Percentiles rank a stretch among this genome's conserved stretches.
Conservation (phyloP, 2,329 filamentous ascomycete genomes). For the Mycosphaerella sp. region DNA sequence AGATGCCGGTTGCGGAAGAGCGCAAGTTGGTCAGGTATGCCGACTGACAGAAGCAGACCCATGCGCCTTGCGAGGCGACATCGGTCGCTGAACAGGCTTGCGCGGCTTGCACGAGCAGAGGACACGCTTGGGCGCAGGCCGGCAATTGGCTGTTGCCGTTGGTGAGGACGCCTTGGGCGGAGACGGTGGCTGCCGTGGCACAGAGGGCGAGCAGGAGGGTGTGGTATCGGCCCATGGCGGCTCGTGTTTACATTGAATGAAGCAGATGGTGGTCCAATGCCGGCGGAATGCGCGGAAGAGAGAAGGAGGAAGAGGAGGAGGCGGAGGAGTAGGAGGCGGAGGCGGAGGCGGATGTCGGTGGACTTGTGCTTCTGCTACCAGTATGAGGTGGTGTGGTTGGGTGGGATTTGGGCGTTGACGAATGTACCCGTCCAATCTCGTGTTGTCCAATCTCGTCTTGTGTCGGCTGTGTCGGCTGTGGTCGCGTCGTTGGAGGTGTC, state of each 20-base stretch:
- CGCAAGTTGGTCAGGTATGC: constrained; percentile 54
- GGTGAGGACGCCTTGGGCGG: constrained; percentile 27
- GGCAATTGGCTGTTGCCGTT: constrained; percentile 34
- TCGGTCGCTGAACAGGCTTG: constrained; percentile 54
- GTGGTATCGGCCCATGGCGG: constrained; percentile 3
- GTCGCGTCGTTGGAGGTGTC: no score
- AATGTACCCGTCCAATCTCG: no score
- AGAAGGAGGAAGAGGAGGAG: neutral
- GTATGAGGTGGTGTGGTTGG: no score
- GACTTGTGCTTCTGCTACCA: no score
- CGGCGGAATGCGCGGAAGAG: neutral
- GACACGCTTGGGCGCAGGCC: constrained; percentile 34
- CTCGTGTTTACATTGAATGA: neutral
- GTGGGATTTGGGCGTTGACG: no score
- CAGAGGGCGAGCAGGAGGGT: constrained; percentile 1
- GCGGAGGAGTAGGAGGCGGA: no score
- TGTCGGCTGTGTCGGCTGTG: no score
- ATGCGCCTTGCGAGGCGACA: constrained; percentile 47
- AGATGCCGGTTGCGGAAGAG: constrained; percentile 47
- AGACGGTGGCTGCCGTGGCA: constrained; percentile 12
- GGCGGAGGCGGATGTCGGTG: no score
- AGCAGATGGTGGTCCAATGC: neutral
- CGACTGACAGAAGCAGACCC: constrained; percentile 69
- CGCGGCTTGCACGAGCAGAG: constrained; percentile 54
- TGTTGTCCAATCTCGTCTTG: no score